phyloP scores from a whole-genome alignment of 2,329 filamentous ascomycete genomes.

The Diaporthe longicolla region DNA sequence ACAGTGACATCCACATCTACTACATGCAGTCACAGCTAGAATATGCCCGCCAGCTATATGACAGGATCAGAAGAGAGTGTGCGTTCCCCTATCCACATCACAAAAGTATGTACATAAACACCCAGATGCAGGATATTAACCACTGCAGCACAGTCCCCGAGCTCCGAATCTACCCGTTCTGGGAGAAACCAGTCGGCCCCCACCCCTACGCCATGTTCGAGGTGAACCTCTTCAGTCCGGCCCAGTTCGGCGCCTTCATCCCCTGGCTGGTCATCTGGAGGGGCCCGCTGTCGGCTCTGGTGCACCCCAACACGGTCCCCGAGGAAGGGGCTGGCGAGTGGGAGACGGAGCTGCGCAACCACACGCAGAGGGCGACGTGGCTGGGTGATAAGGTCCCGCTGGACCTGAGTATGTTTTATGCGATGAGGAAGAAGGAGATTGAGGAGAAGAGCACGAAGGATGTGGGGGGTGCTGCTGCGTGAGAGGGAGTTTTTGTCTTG shows the following conservation, averaged over 20 bases:
- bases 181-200: constrained; percentile 83
- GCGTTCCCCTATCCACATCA: constrained; percentile 31
- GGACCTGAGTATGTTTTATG: constrained; percentile 64
- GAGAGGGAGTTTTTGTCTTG: not conserved
- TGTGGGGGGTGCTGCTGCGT: not conserved
- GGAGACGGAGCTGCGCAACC: constrained; percentile 65
- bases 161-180: constrained; percentile 84
- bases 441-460: constrained; percentile 21
- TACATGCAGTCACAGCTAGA: constrained; percentile 77
- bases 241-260: constrained; percentile 90
- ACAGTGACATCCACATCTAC: constrained; percentile 86
- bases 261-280: constrained; percentile 87
- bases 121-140: too few relatives aligned
- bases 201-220: constrained; percentile 93
- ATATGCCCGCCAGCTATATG: constrained; percentile 81
- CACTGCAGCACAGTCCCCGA: constrained; percentile 90
- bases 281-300: constrained; percentile 81
- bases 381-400: constrained; percentile 77
- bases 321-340: constrained; percentile 53
- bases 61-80: constrained; percentile 87
- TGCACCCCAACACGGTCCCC: constrained; percentile 82
- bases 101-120: too few relatives aligned
- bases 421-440: constrained; percentile 21
- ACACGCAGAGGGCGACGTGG: constrained; percentile 80
- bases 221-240: constrained; percentile 87